Conservation (phyloP, 2,329 filamentous ascomycete species). For the Pyrenophora tritici-repentis region DNA sequence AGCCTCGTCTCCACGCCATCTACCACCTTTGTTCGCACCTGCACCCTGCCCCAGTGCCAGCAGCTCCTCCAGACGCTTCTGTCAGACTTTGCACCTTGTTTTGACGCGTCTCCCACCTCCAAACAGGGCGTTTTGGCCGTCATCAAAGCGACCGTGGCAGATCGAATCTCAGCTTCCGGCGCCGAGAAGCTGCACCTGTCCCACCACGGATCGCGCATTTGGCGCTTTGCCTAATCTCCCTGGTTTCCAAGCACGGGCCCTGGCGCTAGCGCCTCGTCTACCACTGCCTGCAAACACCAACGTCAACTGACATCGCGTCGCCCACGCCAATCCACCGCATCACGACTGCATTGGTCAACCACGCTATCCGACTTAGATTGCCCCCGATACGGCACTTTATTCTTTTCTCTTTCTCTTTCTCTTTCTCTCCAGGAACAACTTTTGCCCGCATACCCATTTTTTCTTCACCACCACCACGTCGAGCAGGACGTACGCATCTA, state of each 20-base stretch:
- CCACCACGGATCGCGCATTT: slow-evolving; percentile 30
- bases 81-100: neutral
- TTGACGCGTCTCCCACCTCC: slow-evolving; percentile 18
- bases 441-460: neutral
- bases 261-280: slow-evolving; percentile 22
- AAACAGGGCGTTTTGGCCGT: slow-evolving; percentile 12
- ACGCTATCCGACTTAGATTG: neutral
- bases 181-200: slow-evolving; percentile 36
- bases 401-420: too few species aligned
- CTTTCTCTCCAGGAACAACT: neutral
- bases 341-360: slow-evolving; percentile 1
- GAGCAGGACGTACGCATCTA: neutral
- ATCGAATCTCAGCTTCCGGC: slow-evolving; percentile 39
- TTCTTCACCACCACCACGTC: neutral
- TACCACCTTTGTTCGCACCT: slow-evolving; percentile 11
- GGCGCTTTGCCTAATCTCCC: slow-evolving; percentile 27
- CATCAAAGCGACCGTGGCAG: slow-evolving; percentile 23
- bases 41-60: slow-evolving; percentile 7
- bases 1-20: slow-evolving; percentile 9
- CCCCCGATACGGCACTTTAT: too few species aligned
- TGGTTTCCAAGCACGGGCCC: slow-evolving; percentile 17
- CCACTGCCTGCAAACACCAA: slow-evolving; percentile 18
- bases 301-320: slow-evolving; percentile 15
- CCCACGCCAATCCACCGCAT: slow-evolving; percentile 13
- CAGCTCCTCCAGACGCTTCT: neutral